These are phyloP conservation scores for Neonectria ditissima DNA, from an alignment of 2,329 filamentous ascomycete species.

Conservation along the genomic window DNA sequence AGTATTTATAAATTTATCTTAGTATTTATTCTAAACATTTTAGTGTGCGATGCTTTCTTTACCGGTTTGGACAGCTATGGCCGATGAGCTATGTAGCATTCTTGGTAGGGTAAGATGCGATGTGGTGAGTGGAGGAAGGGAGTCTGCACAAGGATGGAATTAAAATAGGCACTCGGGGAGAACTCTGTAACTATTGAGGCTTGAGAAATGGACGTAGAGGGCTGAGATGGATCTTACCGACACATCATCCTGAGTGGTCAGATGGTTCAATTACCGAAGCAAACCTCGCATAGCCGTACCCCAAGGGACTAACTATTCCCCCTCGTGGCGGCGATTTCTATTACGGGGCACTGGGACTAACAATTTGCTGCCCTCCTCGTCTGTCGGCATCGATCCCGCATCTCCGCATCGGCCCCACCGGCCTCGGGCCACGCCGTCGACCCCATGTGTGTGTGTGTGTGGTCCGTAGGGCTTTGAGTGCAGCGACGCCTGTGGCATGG, in stretches of 20 bases:
- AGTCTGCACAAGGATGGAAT: no score
- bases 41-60: no score
- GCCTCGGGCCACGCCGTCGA: background rate
- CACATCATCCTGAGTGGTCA: background rate
- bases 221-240: background rate
- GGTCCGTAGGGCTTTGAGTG: background rate
- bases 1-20: no score
- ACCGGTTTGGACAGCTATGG: no score
- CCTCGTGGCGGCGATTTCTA: slow-evolving; percentile 4
- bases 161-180: background rate
- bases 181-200: background rate
- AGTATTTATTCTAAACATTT: no score
- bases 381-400: slow-evolving; percentile 39
- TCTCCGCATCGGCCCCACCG: slow-evolving; percentile 29
- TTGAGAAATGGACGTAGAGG: background rate
- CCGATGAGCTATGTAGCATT: background rate
- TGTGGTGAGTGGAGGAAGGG: background rate
- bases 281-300: no score
- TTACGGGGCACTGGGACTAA: background rate
- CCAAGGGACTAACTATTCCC: background rate
- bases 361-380: slow-evolving; percentile 8
- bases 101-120: background rate
- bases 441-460: background rate
- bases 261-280: no score
- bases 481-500: background rate